Conservation (phyloP, 768 basidiomycete genomes). For the Tricholoma sp. region DNA sequence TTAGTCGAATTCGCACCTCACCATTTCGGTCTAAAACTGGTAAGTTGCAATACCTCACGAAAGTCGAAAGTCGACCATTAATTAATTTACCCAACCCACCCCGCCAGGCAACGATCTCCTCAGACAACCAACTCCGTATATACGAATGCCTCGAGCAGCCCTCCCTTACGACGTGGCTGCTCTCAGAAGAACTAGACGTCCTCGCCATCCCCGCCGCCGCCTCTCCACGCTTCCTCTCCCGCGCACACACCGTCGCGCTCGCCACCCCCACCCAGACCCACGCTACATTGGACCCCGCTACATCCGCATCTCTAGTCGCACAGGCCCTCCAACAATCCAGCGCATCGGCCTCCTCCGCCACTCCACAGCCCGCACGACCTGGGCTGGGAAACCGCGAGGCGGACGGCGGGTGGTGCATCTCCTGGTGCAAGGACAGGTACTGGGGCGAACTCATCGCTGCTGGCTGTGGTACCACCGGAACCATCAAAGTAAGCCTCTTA, state of each 20-base stretch:
- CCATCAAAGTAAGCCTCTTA: slow-evolving; percentile 65
- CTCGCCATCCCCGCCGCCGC: slow-evolving; percentile 43
- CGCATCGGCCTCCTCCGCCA: slow-evolving; percentile 6
- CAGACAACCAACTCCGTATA: slow-evolving; percentile 82
- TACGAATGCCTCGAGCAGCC: slow-evolving; percentile 88
- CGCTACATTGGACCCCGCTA: slow-evolving; percentile 47
- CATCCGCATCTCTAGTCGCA: slow-evolving; percentile 56
- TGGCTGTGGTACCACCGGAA: slow-evolving; percentile 63
- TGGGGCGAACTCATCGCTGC: slow-evolving; percentile 91
- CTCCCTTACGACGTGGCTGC: slow-evolving; percentile 67
- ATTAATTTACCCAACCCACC: not conserved
- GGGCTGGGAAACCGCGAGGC: slow-evolving; percentile 68
- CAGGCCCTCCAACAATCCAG: slow-evolving; percentile 53
- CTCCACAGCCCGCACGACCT: slow-evolving; percentile 12
- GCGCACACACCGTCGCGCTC: slow-evolving; percentile 53
- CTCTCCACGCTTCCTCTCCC: slow-evolving; percentile 35
- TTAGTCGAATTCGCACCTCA: slow-evolving; percentile 84
- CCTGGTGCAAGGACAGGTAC: slow-evolving; percentile 94
- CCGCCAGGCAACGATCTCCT: slow-evolving; percentile 78
- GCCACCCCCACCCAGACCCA: slow-evolving; percentile 69
- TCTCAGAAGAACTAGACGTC: slow-evolving; percentile 75
- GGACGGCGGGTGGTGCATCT: slow-evolving; percentile 88
- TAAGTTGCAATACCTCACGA: slow-evolving; percentile 28
- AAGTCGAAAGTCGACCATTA: not conserved
- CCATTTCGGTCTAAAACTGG: slow-evolving; percentile 85